Evolutionary conservation across 352 stramenopile species (phyloP), one percentile per base, ranked within the genome.

Genomic region (Elongisporangium undulatum): DNA sequence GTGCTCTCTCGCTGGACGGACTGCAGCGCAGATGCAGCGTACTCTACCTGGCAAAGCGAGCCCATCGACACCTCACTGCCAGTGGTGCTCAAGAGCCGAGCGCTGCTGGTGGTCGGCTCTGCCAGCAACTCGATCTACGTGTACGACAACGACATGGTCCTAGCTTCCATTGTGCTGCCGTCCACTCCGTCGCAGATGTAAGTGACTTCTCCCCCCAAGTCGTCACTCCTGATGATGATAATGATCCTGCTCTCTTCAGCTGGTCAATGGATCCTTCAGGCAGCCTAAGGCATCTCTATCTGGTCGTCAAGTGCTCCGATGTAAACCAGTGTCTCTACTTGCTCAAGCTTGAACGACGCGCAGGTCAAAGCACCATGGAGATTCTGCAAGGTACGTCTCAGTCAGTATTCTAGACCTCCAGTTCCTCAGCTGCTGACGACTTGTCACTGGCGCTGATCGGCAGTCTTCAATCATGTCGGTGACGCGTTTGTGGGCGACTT

Each of bases 401-500:
- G 19, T 55, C 8, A 21, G 19, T 10, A 29, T 29, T 23, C 8
- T n/a, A 51, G 12, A 9, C 21, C 41, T 1, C 6, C 22, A 16
- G 16, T 20, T 8, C 15, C 20, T 56, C 34, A 8, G 15, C 0
- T 41, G 19, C 1, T 48, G 34, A 39, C 49, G 10, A n/a, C 21
- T 26, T 17, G 52, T 6, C 4, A 26, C 10, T 24, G 48, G 19
- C 55, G 19, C 48, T 53, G 45, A 15, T 51, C 24, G 13, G 12
- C 56, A 86, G 77, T 70, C 16, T 87, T 87, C 60, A 79, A 63
- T 23, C 70, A 82, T 26, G 74, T 87, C 45, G 77, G 74, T 6
- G 52, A 72, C n/a, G 72, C 57, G 0, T 59, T 78, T 19, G 51
- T 71, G 2, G 74, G 69, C 9, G 58, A 71, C 39, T 82, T 82